phyloP scores from a whole-genome alignment of 2,329 filamentous ascomycete species.

The Clarireedia hainanense region DNA sequence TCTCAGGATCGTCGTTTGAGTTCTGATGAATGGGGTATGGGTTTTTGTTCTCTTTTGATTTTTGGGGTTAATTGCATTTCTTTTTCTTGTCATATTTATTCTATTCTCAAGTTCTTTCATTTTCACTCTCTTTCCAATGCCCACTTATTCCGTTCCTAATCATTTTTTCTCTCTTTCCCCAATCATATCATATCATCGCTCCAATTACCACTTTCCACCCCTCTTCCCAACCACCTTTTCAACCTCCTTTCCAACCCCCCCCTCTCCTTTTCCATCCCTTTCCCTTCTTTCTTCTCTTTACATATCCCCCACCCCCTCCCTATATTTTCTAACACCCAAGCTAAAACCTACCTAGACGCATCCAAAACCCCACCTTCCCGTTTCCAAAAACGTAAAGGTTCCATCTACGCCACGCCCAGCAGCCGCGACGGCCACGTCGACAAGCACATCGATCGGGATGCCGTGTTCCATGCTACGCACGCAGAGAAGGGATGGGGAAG shows the following conservation, averaged over 20 bases:
- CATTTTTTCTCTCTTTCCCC: too few relatives aligned
- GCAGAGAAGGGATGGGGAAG: constrained; percentile 35
- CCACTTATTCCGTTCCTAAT: too few relatives aligned
- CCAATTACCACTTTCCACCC: not conserved
- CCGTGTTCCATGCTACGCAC: constrained; percentile 51
- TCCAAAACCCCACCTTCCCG: constrained; percentile 28
- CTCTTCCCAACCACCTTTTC: not conserved
- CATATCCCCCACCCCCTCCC: not conserved
- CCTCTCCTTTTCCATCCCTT: not conserved
- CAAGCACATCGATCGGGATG: constrained; percentile 45
- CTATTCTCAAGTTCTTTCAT: too few relatives aligned
- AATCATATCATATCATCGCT: too few relatives aligned
- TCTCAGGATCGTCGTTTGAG: constrained; percentile 5
- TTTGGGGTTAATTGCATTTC: too few relatives aligned
- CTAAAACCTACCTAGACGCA: not conserved
- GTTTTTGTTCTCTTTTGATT: not conserved
- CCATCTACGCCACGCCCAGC: constrained; percentile 57
- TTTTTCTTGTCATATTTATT: too few relatives aligned
- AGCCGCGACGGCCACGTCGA: constrained; percentile 59
- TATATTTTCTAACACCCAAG: not conserved
- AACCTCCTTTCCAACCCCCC: too few relatives aligned
- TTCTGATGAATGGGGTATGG: constrained; percentile 11
- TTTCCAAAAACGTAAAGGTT: constrained; percentile 63
- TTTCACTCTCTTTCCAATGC: too few relatives aligned
- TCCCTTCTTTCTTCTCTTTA: not conserved